Percentiles rank a stretch among this genome's conserved stretches.
Evolutionary conservation across 805 yeast genomes (phyloP).

Genomic region (Myxozyma nipponensis): DNA sequence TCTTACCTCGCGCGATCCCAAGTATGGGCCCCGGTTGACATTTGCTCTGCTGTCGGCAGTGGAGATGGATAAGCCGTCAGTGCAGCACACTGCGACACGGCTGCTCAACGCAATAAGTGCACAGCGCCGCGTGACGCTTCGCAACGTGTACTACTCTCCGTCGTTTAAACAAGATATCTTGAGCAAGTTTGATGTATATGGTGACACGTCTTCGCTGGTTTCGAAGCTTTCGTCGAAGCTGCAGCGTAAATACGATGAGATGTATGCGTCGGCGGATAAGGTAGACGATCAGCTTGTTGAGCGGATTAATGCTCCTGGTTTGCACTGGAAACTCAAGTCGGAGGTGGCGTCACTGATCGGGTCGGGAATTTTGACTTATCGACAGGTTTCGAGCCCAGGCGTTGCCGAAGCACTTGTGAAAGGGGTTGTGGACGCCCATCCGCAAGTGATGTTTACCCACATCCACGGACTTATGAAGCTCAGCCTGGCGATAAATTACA

Average conservation of each 20-base stretch:
- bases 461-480: slow-evolving; percentile 57
- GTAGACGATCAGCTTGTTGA: slow-evolving; percentile 21
- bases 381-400: slow-evolving; percentile 13
- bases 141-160: slow-evolving; percentile 5
- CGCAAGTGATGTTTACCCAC: slow-evolving; percentile 57
- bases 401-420: slow-evolving; percentile 11
- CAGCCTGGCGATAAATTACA: slow-evolving; percentile 44
- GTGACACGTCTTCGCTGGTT: slow-evolving; percentile 23
- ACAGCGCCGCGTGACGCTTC: slow-evolving; percentile 4
- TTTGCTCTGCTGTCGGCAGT: slow-evolving; percentile 15
- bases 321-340: slow-evolving; percentile 20
- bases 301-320: slow-evolving; percentile 9
- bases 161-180: slow-evolving; percentile 2
- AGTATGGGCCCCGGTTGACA: slow-evolving; percentile 11
- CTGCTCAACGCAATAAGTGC: slow-evolving; percentile 4
- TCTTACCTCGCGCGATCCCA: slow-evolving; percentile 10
- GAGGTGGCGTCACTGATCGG: slow-evolving; percentile 6
- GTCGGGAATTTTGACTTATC: slow-evolving; percentile 1
- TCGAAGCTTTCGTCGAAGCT: slow-evolving; percentile 18
- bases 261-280: neutral
- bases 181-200: slow-evolving; percentile 23
- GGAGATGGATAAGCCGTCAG: slow-evolving; percentile 17
- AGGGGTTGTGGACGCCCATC: slow-evolving; percentile 48
- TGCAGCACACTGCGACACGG: slow-evolving; percentile 16
- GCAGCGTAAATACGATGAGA: slow-evolving; percentile 8